phyloP scores from a whole-genome alignment of 345 rosid species.

The Atalantia buxifolia region DNA sequence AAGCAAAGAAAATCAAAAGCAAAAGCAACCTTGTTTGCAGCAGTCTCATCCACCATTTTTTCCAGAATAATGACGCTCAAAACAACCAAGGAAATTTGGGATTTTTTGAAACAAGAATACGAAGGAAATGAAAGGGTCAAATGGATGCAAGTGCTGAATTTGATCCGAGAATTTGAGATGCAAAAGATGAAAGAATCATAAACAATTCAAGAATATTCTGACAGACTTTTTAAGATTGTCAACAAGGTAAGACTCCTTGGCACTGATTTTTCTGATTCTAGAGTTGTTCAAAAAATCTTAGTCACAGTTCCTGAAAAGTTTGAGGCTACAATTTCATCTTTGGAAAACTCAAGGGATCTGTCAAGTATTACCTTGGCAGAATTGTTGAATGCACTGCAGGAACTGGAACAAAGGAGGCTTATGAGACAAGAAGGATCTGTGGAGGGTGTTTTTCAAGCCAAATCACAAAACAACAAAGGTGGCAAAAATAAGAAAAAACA shows the following conservation, averaged over 20 bases:
- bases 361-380: slow-evolving; percentile 15
- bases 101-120: slow-evolving; percentile 1
- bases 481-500: background rate
- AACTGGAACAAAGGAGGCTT: background rate
- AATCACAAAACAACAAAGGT: background rate
- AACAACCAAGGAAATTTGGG: background rate
- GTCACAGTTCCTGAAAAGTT: slow-evolving; percentile 3
- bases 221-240: background rate
- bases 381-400: slow-evolving; percentile 12
- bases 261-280: slow-evolving; percentile 6
- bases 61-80: background rate
- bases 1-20: background rate
- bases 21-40: background rate
- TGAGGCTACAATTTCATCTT: slow-evolving; percentile 1
- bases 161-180: background rate
- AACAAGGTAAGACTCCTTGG: slow-evolving; percentile 6
- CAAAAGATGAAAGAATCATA: background rate
- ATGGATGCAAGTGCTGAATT: background rate
- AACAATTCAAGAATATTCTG: background rate
- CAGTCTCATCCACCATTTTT: no score
- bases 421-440: slow-evolving; percentile 11
- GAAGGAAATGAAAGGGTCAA: background rate
- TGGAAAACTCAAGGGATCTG: slow-evolving; percentile 12
- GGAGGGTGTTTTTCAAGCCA: background rate
- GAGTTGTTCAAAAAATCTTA: slow-evolving; percentile 13